A percentile compares a stretch with the other conserved stretches of the same genome.
Conservation (phyloP, 2,329 filamentous ascomycete species). For the Penicillium sp. region DNA sequence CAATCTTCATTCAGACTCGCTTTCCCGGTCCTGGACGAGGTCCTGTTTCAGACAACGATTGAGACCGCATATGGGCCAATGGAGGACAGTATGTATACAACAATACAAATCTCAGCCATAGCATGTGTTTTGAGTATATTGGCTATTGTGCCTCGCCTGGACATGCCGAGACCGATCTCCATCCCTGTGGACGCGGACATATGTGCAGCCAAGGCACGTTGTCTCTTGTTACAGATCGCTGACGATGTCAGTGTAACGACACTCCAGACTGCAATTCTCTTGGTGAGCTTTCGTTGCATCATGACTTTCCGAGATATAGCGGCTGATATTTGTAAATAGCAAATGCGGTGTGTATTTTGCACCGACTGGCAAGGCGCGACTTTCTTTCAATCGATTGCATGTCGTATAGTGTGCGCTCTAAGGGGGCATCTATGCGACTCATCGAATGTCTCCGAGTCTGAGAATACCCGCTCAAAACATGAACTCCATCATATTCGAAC, state of each 20-base stretch:
- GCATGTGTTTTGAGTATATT: slow-evolving; percentile 19
- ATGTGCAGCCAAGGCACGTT: slow-evolving; percentile 14
- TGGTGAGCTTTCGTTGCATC: slow-evolving; percentile 12
- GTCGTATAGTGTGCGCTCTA: slow-evolving; percentile 20
- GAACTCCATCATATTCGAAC: slow-evolving; percentile 13
- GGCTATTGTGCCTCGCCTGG: slow-evolving; percentile 14
- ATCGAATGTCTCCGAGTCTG: background rate
- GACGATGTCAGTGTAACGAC: slow-evolving; percentile 13
- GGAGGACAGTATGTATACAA: background rate
- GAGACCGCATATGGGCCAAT: slow-evolving; percentile 15
- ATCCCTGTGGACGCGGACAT: slow-evolving; percentile 7
- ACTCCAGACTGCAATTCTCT: slow-evolving; percentile 18
- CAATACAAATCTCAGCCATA: slow-evolving; percentile 13
- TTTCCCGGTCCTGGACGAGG: slow-evolving; percentile 20
- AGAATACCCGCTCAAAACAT: background rate
- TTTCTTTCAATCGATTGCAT: slow-evolving; percentile 19
- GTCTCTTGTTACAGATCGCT: slow-evolving; percentile 8
- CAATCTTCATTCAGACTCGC: slow-evolving; percentile 10
- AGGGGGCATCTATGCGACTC: slow-evolving; percentile 9
- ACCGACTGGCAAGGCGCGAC: slow-evolving; percentile 20
- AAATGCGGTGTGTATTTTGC: slow-evolving; percentile 15
- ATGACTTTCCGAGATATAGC: background rate
- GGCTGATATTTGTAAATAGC: slow-evolving; percentile 10
- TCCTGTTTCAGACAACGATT: slow-evolving; percentile 13
- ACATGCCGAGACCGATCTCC: background rate